phyloP scores from a whole-genome alignment of 345 rosid species.

The Murraya koenigii region DNA sequence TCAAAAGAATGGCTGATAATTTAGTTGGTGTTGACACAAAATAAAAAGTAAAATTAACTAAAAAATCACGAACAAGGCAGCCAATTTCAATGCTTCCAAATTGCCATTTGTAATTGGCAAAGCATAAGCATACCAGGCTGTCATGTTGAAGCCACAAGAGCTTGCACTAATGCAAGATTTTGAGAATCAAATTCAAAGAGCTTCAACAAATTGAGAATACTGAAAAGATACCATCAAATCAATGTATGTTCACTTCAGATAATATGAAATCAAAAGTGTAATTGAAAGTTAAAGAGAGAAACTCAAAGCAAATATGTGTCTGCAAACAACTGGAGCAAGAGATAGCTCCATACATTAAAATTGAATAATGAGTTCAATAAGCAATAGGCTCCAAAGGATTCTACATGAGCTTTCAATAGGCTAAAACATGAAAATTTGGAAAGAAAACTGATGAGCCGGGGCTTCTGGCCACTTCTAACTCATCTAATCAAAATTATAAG shows the following conservation, averaged over 20 bases:
- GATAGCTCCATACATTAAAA: neutral
- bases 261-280: neutral
- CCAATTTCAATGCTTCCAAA: constrained; percentile 11
- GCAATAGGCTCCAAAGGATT: constrained; percentile 13
- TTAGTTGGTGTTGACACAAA: neutral
- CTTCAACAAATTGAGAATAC: neutral
- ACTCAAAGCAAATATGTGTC: neutral
- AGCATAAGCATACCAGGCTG: neutral
- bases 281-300: neutral
- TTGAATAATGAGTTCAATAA: constrained; percentile 11
- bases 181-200: neutral
- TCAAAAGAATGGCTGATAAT: constrained; percentile 2
- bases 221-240: neutral
- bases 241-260: neutral
- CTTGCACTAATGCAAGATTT: neutral
- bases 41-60: neutral
- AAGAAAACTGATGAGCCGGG: constrained; percentile 37
- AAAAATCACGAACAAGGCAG: neutral
- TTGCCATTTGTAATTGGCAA: neutral
- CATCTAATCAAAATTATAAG: constrained; percentile 31
- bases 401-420: constrained; percentile 10
- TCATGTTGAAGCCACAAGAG: neutral
- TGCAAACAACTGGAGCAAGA: neutral
- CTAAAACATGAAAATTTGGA: neutral
- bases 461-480: constrained; percentile 48